Percentiles rank a stretch among this genome's conserved stretches.
These are phyloP conservation scores for Austroboletus festivus DNA, from an alignment of 768 basidiomycete genomes.

Conservation along the genomic window DNA sequence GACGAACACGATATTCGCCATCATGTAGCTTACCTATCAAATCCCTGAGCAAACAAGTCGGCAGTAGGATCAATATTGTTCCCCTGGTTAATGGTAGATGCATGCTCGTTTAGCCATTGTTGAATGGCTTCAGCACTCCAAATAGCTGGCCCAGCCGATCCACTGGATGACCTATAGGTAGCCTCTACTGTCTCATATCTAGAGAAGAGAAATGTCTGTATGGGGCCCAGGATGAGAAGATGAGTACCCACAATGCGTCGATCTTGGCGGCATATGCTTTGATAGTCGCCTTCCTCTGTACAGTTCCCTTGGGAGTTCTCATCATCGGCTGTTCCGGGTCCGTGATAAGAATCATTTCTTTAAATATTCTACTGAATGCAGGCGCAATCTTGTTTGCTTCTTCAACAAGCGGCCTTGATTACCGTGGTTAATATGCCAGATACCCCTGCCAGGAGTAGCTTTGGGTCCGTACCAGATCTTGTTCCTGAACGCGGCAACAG, in stretches of 20 bases:
- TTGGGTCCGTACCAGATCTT: constrained; percentile 24
- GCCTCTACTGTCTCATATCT: constrained; percentile 7
- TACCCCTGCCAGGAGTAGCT: too few species aligned
- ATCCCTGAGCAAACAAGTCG: constrained; percentile 31
- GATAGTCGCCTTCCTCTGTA: constrained; percentile 14
- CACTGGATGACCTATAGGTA: neutral
- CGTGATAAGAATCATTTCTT: constrained; percentile 49
- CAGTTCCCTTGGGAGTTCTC: constrained; percentile 32
- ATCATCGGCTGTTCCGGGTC: constrained; percentile 37
- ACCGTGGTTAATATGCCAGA: too few species aligned
- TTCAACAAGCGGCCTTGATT: too few species aligned
- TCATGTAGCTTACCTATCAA: constrained; percentile 31
- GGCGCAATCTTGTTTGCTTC: constrained; percentile 38
- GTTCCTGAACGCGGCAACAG: constrained; percentile 12
- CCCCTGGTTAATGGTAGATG: neutral
- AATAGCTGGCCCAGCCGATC: constrained; percentile 5
- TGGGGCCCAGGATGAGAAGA: neutral
- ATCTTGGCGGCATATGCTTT: constrained; percentile 23
- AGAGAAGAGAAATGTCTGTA: neutral
- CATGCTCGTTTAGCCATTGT: constrained; percentile 15
- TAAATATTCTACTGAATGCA: constrained; percentile 40
- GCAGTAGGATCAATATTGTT: neutral
- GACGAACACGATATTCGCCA: neutral
- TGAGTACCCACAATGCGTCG: constrained; percentile 12
- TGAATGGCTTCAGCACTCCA: neutral